phyloP scores from a whole-genome alignment of 805 yeast genomes.

The Candida loeiensis region DNA sequence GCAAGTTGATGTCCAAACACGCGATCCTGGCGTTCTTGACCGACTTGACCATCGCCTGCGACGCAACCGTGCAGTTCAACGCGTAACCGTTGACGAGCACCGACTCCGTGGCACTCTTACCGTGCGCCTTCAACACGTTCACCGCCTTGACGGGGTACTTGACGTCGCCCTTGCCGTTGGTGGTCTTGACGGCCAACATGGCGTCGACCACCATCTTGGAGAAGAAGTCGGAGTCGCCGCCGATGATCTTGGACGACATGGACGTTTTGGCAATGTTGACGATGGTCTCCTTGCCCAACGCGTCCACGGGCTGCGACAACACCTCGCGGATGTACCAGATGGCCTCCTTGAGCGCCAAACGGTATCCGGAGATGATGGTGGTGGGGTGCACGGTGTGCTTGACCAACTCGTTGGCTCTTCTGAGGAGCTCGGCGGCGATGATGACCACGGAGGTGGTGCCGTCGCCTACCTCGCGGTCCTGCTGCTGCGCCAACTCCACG shows the following conservation, averaged over 20 bases:
- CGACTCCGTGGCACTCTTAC: slow-evolving; percentile 87
- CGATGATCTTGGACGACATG: slow-evolving; percentile 95
- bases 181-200: slow-evolving; percentile 88
- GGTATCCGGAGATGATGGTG: slow-evolving; percentile 93
- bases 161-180: slow-evolving; percentile 79
- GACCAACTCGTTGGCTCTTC: slow-evolving; percentile 90
- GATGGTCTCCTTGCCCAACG: slow-evolving; percentile 78
- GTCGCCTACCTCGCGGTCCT: slow-evolving; percentile 97
- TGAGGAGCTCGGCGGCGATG: slow-evolving; percentile 87
- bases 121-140: slow-evolving; percentile 93
- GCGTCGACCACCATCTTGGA: slow-evolving; percentile 91
- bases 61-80: slow-evolving; percentile 92
- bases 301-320: slow-evolving; percentile 73
- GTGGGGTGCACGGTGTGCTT: slow-evolving; percentile 96
- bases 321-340: slow-evolving; percentile 81
- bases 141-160: slow-evolving; percentile 97
- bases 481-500: slow-evolving; percentile 97
- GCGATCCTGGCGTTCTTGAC: slow-evolving; percentile 77
- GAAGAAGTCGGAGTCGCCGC: slow-evolving; percentile 89
- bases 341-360: slow-evolving; percentile 91
- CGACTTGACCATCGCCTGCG: slow-evolving; percentile 89
- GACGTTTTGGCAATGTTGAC: slow-evolving; percentile 93
- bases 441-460: slow-evolving; percentile 98
- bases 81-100: slow-evolving; percentile 91
- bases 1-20: slow-evolving; percentile 85